Evolutionary conservation across 2,329 filamentous ascomycete genomes (phyloP), one percentile per base, ranked within the genome.

Genomic region (Thelonectria discophora): DNA sequence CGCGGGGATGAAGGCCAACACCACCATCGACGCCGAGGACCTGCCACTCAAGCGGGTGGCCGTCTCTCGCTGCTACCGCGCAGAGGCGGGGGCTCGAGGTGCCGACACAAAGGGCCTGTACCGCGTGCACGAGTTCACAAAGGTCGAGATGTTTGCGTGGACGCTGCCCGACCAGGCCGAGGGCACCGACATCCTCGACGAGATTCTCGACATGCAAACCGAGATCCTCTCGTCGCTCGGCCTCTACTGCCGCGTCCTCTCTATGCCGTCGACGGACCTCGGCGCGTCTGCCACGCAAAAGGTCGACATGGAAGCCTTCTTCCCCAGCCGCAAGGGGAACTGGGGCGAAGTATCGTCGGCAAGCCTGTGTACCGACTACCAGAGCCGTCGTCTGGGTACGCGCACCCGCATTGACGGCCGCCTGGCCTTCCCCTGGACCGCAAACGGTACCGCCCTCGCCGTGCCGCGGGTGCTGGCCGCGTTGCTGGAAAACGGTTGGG

Each of bases 91-190:
- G 32, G 92, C 93, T 1, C 85, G 94, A 40, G 95, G 95, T 30
- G 89, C 90, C 21, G 92, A 95, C 69, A 97, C 94, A 2, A 97
- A 97, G 79, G 95, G 95, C 5, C 81, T 99, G 2, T 99, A 98
- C 79, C 90, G 95, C 27, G 95, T 99, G 3, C 95, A 99, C 78
- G 95, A 99, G 78, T 99, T 99, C 78, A 97, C 93, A 27, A 99
- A 99, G 76, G 94, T 99, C 0, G 95, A 99, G 78, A 89, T 99
- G 83, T 98, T 99, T 75, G 93, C 91, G 0, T 99, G 95, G 95
- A 90, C 92, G 5, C 71, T 84, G 30, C 87, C 91, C 1, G 82
- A 87, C 55, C 59, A 71, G 2, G 74, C 72, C 32, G 73, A 76
- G 42, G 80, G 87, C 0, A 79, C 84, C 8, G 80, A 84, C 0